Evolutionary conservation across 2,329 filamentous ascomycete genomes (phyloP), one percentile per base, ranked within the genome.

Genomic region (Botryotinia convoluta): DNA sequence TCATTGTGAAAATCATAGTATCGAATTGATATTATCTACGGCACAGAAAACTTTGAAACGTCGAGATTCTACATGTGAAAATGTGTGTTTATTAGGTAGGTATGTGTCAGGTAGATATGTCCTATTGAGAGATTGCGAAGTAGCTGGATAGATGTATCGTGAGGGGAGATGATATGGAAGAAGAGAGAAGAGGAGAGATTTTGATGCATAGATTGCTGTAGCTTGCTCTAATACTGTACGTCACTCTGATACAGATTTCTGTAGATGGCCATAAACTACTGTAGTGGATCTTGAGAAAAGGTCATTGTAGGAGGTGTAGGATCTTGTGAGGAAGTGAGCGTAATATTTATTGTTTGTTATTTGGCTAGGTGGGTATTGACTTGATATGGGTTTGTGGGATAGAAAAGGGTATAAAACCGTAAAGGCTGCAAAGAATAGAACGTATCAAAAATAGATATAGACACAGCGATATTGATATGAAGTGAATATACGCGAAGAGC

Each of bases 21-120:
- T 48, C 45, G 9, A 48, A 9, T 22, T 48, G 20, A 48, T 0
- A 48, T 48, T 22, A 48, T 22, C 9, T 45, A 26, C 3, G 12
- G 9, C 4, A 48, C 1, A 26, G 20, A 26, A 4, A 48, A 26
- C 20, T 26, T 26, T 48, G 3, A 26, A 26, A 10, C 3, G 12
- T 26, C 0, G 20, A 26, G 9, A 48, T 48, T 26, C 8, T 10
- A 0, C 12, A 26, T 10, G 0, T 48, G 12, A 2, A 4, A 12
- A 51, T 51, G 10, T 12, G 1, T 14, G 2, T n/a, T n/a, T 26
- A n/a, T n/a, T 51, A 26, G 22, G 22, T 12, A 6, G 10, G 0
- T 51, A 51, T 14, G 1, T 14, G 4, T n/a, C 12, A 51, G 10
- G 1, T 51, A 51, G 48, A 51, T 51, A 51, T 5, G 0, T 51